Base-by-base conservation (phyloP, 2,329 filamentous ascomycete species). In the Reticulascus tulasneorum region DNA sequence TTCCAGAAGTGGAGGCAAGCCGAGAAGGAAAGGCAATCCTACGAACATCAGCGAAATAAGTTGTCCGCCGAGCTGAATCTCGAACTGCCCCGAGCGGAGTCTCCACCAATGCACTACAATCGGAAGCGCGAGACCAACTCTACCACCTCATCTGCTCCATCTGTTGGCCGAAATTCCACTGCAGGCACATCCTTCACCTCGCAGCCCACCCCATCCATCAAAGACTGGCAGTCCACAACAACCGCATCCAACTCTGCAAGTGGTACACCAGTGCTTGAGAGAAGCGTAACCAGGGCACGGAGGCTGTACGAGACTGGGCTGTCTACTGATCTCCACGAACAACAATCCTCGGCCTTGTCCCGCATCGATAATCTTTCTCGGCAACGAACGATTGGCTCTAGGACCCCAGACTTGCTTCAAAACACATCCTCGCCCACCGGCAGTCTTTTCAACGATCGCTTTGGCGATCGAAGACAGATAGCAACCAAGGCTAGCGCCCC, bases 151-250 rank as follows among this genome's bases (percentile, higher is more conserved):
- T 82, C 78, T 0, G 66, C 64, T 5, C 83, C 79, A 6, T 81
- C 79, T 0, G 74, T 81, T 24, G 77, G 78, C 18, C 81, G 86
- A 19, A 82, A 79, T 37, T 96, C 91, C 0, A 95, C 90, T 2
- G 86, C 89, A 7, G 89, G 88, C 4, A 96, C 89, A 0, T 96
- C 91, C 0, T 69, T 94, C 33, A 79, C 82, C n/a, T 94, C 89
- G 1, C 86, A 91, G 42, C 66, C 66, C 12, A 58, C 73, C 1
- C 57, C 67, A 4, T 74, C 75, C 2, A 36, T 67, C 19, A 78
- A 72, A 44, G 76, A 79, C 23, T 62, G 58, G 49, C 68, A 71
- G 22, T 58, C 69, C 2, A 51, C 59, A 9, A 54, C 63, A 15
- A 51, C 60, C 0, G 54, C 59, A 10, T 50, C 67, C 5, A 54